Percentiles rank a stretch among this genome's conserved stretches.
Evolutionary conservation across 192 early-diverging fungal genomes (phyloP).

Genomic region (Spizellomyces punctatus): DNA sequence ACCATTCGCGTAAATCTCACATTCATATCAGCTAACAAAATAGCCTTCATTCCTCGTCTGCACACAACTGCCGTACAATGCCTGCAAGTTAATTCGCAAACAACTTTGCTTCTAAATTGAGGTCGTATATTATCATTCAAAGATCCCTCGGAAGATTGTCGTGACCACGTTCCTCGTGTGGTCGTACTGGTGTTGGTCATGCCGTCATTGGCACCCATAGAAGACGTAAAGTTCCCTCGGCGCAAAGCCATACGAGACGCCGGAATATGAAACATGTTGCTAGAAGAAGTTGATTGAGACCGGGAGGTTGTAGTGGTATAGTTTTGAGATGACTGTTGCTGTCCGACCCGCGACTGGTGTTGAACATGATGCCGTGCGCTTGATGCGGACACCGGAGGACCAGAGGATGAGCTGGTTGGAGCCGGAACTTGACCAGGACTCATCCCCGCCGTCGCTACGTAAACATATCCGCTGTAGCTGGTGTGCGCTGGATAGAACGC

Average conservation of each 20-base stretch:
- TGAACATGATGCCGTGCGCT: background rate
- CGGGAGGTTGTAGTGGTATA: background rate
- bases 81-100: constrained; percentile 68
- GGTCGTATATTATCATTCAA: constrained; percentile 40
- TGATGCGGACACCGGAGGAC: background rate
- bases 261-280: background rate
- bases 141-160: background rate
- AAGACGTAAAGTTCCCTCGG: background rate
- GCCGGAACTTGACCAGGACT: background rate
- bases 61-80: constrained; percentile 68
- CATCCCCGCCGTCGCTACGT: background rate
- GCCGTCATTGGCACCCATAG: background rate
- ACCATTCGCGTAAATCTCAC: constrained; percentile 16
- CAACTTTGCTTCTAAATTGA: constrained; percentile 68
- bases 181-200: background rate
- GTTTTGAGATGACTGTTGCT: background rate
- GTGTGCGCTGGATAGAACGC: background rate
- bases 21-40: constrained; percentile 71
- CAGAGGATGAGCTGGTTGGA: background rate
- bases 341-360: background rate
- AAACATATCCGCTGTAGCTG: constrained; percentile 1
- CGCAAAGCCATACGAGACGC: background rate
- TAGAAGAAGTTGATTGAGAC: background rate
- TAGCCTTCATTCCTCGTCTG: constrained; percentile 79
- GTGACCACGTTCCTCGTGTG: background rate